These are phyloP conservation scores for Cercophora scortea DNA, from an alignment of 495 filamentous ascomycete species.

Conservation along the genomic window DNA sequence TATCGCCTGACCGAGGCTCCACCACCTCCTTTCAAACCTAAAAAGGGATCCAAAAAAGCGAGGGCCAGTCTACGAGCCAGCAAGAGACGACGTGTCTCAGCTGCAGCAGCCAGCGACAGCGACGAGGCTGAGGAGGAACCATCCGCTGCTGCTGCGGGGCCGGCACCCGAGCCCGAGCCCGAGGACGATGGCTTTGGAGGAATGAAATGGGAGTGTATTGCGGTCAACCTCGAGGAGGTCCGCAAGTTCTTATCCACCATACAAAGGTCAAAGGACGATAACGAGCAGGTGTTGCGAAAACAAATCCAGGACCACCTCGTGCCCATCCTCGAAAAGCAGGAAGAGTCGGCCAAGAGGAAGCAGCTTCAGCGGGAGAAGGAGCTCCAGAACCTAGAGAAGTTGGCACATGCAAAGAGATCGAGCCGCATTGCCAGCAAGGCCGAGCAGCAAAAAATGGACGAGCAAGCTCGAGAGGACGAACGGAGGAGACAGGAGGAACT, in stretches of 20 bases:
- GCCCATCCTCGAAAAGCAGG: slow-evolving; percentile 74
- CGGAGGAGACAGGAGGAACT: slow-evolving; percentile 60
- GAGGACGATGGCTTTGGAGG: slow-evolving; percentile 57
- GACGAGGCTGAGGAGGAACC: slow-evolving; percentile 47
- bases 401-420: slow-evolving; percentile 90
- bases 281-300: slow-evolving; percentile 70
- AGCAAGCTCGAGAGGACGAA: slow-evolving; percentile 63
- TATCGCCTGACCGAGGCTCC: slow-evolving; percentile 75
- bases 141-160: slow-evolving; percentile 6
- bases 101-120: slow-evolving; percentile 40
- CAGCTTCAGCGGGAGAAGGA: slow-evolving; percentile 68
- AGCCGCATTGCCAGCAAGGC: slow-evolving; percentile 75
- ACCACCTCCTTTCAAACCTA: slow-evolving; percentile 54
- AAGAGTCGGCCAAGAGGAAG: slow-evolving; percentile 66
- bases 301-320: slow-evolving; percentile 66
- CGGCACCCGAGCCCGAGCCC: slow-evolving; percentile 23
- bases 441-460: slow-evolving; percentile 67
- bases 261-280: slow-evolving; percentile 63
- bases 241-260: slow-evolving; percentile 62
- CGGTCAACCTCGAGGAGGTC: slow-evolving; percentile 70
- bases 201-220: slow-evolving; percentile 87
- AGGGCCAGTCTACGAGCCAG: slow-evolving; percentile 58
- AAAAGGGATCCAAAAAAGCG: slow-evolving; percentile 68
- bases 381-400: slow-evolving; percentile 65
- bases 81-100: slow-evolving; percentile 62